These are phyloP conservation scores for Boletus pseudopeckii DNA, from an alignment of 768 basidiomycete species.

Conservation along the genomic window DNA sequence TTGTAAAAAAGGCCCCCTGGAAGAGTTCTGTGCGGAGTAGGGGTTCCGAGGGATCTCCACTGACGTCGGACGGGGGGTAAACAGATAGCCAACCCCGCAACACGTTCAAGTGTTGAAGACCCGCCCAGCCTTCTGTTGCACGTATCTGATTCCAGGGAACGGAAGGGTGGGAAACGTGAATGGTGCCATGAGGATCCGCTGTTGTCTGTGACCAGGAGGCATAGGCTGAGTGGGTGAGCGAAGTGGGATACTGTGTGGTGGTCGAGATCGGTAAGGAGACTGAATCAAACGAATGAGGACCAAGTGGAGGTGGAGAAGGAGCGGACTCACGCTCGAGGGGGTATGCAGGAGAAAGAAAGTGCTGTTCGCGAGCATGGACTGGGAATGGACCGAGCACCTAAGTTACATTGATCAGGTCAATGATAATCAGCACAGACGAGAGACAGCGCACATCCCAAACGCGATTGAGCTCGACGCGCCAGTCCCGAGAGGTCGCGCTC, in stretches of 20 bases:
- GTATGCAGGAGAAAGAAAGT: slow-evolving; percentile 74
- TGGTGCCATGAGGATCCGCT: slow-evolving; percentile 41
- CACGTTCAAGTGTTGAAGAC: slow-evolving; percentile 74
- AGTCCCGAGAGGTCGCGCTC: slow-evolving; percentile 8
- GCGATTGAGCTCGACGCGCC: slow-evolving; percentile 25
- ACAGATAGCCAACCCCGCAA: slow-evolving; percentile 64
- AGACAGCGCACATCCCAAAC: slow-evolving; percentile 28
- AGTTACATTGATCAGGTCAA: not conserved
- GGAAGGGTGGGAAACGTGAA: slow-evolving; percentile 62
- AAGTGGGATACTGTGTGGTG: slow-evolving; percentile 52
- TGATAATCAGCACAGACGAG: not conserved
- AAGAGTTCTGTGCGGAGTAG: slow-evolving; percentile 56
- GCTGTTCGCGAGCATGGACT: slow-evolving; percentile 79
- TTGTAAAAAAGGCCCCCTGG: slow-evolving; percentile 74
- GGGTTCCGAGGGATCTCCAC: slow-evolving; percentile 30
- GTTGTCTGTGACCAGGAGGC: slow-evolving; percentile 55
- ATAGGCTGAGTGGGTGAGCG: slow-evolving; percentile 37
- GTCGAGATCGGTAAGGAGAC: slow-evolving; percentile 11
- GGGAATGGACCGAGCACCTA: slow-evolving; percentile 84
- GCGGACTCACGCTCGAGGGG: slow-evolving; percentile 56
- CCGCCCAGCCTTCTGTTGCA: slow-evolving; percentile 82
- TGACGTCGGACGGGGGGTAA: slow-evolving; percentile 37
- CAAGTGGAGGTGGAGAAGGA: not conserved
- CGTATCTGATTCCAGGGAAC: slow-evolving; percentile 68
- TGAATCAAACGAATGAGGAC: slow-evolving; percentile 3